Conservation (phyloP, 768 basidiomycete species). For the Xerocomus spinulosus region DNA sequence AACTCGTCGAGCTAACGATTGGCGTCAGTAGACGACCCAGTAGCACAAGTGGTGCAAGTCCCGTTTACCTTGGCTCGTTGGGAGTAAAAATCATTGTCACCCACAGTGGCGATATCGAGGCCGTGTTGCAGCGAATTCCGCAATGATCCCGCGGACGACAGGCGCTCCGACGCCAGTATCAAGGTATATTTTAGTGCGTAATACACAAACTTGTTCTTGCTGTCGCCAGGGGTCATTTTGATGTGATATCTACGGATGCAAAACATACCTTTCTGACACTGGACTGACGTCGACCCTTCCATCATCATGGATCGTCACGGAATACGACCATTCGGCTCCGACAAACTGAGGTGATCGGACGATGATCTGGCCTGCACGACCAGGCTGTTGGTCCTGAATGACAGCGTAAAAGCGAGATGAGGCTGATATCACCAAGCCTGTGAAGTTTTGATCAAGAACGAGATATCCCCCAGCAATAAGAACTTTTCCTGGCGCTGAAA, state of each 20-base stretch:
- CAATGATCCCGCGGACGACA: conserved; percentile 26
- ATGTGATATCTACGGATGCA: neutral
- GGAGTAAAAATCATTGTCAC: conserved; percentile 98
- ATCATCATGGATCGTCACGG: conserved; percentile 38
- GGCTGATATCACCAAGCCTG: conserved; percentile 86
- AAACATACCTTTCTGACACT: conserved; percentile 20
- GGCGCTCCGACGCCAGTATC: conserved; percentile 54
- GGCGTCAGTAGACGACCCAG: conserved; percentile 2
- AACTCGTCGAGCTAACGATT: conserved; percentile 54
- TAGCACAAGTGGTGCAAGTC: neutral
- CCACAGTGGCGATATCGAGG: conserved; percentile 77
- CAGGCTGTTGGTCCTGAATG: conserved; percentile 38
- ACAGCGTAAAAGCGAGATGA: conserved; percentile 92
- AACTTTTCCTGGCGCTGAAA: conserved; percentile 94
- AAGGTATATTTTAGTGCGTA: conserved; percentile 81
- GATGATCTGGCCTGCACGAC: conserved; percentile 44
- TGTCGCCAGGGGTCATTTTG: conserved; percentile 23
- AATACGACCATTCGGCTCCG: conserved; percentile 74
- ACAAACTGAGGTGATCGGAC: conserved; percentile 91
- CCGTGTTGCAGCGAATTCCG: conserved; percentile 43
- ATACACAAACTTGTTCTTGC: conserved; percentile 89
- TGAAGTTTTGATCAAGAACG: conserved; percentile 82
- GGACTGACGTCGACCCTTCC: conserved; percentile 22
- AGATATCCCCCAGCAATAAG: conserved; percentile 95
- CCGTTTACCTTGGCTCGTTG: conserved; percentile 71